A percentile compares a stretch with the other conserved stretches of the same genome.
Conservation (phyloP, 148 eudicot species). For the Rhododendron simsii region DNA sequence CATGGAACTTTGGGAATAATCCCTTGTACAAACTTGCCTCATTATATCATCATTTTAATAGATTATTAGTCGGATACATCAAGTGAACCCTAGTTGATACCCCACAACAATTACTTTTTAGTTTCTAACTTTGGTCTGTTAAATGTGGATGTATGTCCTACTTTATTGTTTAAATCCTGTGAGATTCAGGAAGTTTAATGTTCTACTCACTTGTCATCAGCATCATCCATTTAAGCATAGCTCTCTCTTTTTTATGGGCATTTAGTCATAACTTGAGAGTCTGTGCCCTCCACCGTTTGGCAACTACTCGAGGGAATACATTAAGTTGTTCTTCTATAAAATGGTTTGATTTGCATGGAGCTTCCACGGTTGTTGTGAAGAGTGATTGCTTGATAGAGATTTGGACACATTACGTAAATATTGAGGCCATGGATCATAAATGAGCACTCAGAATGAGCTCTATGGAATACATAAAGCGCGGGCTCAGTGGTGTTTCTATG, state of each 20-base stretch:
- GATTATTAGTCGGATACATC: background rate
- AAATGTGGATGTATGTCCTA: background rate
- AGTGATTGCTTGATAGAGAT: background rate
- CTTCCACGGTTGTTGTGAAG: background rate
- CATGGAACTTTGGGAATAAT: constrained; percentile 23
- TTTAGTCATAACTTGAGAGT: background rate
- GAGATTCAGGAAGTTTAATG: background rate
- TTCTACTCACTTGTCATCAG: background rate
- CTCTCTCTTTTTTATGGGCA: background rate
- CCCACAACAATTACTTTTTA: background rate
- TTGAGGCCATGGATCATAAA: background rate
- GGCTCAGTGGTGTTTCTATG: background rate
- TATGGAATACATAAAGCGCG: background rate
- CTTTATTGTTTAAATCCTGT: background rate
- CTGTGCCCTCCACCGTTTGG: background rate
- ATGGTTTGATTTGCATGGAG: background rate
- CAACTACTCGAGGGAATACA: background rate
- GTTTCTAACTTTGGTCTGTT: background rate
- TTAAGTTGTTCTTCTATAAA: background rate
- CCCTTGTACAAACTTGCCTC: constrained; percentile 40
- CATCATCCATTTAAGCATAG: background rate
- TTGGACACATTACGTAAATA: background rate
- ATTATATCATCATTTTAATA: constrained; percentile 14
- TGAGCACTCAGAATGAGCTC: background rate
- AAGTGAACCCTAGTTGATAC: constrained; percentile 7